phyloP scores from a whole-genome alignment of 805 yeast genomes.

The Zygosaccharomyces lentus region DNA sequence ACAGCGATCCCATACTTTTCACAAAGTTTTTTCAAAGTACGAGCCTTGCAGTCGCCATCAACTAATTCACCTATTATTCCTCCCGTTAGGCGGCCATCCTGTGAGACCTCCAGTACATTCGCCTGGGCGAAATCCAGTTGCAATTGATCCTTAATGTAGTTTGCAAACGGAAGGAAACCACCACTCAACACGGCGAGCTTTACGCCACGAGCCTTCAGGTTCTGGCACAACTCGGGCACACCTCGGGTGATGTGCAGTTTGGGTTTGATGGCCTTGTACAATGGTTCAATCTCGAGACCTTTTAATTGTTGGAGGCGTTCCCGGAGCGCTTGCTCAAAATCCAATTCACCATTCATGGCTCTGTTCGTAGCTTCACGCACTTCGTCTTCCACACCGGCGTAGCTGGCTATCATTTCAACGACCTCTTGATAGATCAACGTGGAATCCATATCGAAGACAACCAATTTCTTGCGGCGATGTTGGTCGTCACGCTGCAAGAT shows the following conservation, averaged over 20 bases:
- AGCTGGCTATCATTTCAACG: constrained; percentile 89
- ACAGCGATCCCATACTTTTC: constrained; percentile 48
- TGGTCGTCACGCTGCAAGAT: constrained; percentile 23
- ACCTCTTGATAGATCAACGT: constrained; percentile 95
- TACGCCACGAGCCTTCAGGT: constrained; percentile 56
- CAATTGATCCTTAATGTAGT: constrained; percentile 59
- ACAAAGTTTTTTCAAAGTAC: constrained; percentile 60
- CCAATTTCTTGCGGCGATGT: constrained; percentile 43
- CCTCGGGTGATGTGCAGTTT: constrained; percentile 81
- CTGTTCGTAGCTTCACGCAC: constrained; percentile 86
- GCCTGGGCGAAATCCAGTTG: constrained; percentile 87
- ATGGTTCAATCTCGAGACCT: constrained; percentile 67
- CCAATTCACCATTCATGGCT: constrained; percentile 97
- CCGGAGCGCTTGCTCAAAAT: constrained; percentile 74
- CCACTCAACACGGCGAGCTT: constrained; percentile 88
- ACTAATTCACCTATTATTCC: constrained; percentile 75
- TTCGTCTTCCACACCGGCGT: constrained; percentile 82
- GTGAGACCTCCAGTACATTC: constrained; percentile 54
- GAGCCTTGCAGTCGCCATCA: constrained; percentile 80
- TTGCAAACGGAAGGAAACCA: constrained; percentile 88
- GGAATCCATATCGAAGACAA: constrained; percentile 97
- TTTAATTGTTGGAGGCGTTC: constrained; percentile 74
- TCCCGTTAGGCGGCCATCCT: constrained; percentile 58
- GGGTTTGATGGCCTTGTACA: constrained; percentile 75
- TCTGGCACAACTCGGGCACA: constrained; percentile 63